A percentile compares a stretch with the other conserved stretches of the same genome.
phyloP scores from a whole-genome alignment of 768 basidiomycete species.

The Kwoniella heveanensis region DNA sequence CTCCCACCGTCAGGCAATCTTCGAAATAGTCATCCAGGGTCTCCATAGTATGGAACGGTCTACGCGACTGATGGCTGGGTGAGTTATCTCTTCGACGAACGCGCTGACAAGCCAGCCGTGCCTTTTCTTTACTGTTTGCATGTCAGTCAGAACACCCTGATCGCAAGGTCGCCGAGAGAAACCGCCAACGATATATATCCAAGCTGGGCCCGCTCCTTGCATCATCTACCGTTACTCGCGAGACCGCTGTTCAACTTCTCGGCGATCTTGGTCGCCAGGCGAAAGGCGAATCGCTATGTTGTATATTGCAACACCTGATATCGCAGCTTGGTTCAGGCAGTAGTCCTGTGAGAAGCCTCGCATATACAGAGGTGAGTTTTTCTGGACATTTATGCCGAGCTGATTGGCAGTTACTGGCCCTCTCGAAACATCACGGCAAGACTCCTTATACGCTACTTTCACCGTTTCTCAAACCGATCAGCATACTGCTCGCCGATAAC shows the following conservation, averaged over 20 bases:
- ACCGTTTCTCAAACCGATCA: constrained; percentile 45
- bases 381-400: constrained; percentile 2
- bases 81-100: not conserved
- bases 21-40: constrained; percentile 4
- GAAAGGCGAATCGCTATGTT: constrained; percentile 25
- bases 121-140: constrained; percentile 12
- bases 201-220: not conserved
- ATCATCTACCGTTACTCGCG: constrained; percentile 14
- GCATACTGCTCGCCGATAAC: constrained; percentile 38
- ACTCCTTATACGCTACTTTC: constrained; percentile 47
- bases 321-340: constrained; percentile 35
- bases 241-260: constrained; percentile 35
- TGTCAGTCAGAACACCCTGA: constrained; percentile 21
- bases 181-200: constrained; percentile 10
- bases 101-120: constrained; percentile 15
- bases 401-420: constrained; percentile 35
- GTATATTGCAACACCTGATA: constrained; percentile 39
- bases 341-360: constrained; percentile 38
- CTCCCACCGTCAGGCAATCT: constrained; percentile 15
- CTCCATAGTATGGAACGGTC: constrained; percentile 8
- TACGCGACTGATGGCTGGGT: constrained; percentile 20
- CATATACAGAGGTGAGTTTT: constrained; percentile 44
- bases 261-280: constrained; percentile 37
- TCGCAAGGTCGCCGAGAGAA: constrained; percentile 4
- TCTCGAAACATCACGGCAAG: constrained; percentile 38